Conservation (phyloP, 1,284 basidiomycete genomes). For the Microbotryum silenes-acaulis region DNA sequence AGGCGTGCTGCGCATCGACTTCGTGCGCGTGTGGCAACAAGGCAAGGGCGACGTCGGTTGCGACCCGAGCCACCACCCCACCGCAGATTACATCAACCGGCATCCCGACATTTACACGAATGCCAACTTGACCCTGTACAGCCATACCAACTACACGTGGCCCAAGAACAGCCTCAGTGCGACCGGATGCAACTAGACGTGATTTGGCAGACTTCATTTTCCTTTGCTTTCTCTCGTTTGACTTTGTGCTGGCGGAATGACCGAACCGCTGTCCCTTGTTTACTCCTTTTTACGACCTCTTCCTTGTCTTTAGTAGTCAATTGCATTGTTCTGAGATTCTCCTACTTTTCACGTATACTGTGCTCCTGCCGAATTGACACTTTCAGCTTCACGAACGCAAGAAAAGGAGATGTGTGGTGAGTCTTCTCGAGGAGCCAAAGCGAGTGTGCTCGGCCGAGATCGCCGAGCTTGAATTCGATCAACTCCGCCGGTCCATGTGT, state of each 20-base stretch:
- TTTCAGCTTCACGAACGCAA: no score
- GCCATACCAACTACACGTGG: not conserved
- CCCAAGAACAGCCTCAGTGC: slow-evolving; percentile 16
- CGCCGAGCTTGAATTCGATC: no score
- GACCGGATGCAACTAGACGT: slow-evolving; percentile 3
- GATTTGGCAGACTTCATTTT: not conserved
- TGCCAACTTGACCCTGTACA: slow-evolving; percentile 15
- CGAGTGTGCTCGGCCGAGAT: no score
- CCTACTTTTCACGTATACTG: no score
- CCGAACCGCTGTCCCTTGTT: no score
- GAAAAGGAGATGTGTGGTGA: no score
- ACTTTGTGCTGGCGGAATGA: not conserved
- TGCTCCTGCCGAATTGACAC: no score
- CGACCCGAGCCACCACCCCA: slow-evolving; percentile 70
- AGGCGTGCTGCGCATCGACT: slow-evolving; percentile 66
- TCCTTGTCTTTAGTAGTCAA: not conserved
- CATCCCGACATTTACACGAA: slow-evolving; percentile 20
- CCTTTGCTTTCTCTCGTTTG: not conserved
- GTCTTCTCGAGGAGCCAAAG: no score
- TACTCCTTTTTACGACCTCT: no score
- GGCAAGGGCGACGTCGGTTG: slow-evolving; percentile 67
- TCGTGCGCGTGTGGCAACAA: slow-evolving; percentile 61
- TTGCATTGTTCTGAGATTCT: not conserved
- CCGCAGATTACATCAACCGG: slow-evolving; percentile 56
- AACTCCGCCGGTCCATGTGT: no score